Conservation (phyloP, 2,329 filamentous ascomycete species). For the Chrysoporthe puriensis region DNA sequence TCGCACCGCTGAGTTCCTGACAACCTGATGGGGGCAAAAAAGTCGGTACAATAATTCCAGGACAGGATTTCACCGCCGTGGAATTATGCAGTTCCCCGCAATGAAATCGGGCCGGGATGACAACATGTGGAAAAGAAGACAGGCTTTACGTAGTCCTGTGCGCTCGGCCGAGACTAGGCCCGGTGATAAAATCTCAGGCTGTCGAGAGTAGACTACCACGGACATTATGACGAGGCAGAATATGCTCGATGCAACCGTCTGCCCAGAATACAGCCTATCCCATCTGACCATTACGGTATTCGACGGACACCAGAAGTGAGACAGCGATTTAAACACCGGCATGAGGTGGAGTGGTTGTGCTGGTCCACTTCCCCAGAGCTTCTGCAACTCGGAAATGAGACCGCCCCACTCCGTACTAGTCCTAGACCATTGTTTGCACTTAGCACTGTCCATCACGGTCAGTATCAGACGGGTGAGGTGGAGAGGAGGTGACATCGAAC, state of each 20-base stretch:
- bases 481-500: neutral
- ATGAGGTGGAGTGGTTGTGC: neutral
- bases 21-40: neutral
- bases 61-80: neutral
- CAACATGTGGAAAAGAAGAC: neutral
- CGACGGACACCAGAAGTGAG: neutral
- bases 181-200: neutral
- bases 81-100: neutral
- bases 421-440: conserved; percentile 10
- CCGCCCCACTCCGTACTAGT: neutral
- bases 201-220: neutral
- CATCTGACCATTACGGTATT: too few species aligned
- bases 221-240: neutral
- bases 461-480: neutral
- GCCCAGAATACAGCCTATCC: neutral
- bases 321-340: neutral
- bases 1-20: neutral
- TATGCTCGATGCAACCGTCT: too few species aligned
- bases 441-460: conserved; percentile 10
- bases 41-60: neutral
- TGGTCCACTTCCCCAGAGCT: neutral
- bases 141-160: neutral
- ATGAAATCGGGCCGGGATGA: neutral
- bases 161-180: conserved; percentile 2
- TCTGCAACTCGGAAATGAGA: conserved; percentile 8